A percentile compares a stretch with the other conserved stretches of the same genome.
Conservation (phyloP, 2,329 filamentous ascomycete genomes). For the Xylariaceae sp. region DNA sequence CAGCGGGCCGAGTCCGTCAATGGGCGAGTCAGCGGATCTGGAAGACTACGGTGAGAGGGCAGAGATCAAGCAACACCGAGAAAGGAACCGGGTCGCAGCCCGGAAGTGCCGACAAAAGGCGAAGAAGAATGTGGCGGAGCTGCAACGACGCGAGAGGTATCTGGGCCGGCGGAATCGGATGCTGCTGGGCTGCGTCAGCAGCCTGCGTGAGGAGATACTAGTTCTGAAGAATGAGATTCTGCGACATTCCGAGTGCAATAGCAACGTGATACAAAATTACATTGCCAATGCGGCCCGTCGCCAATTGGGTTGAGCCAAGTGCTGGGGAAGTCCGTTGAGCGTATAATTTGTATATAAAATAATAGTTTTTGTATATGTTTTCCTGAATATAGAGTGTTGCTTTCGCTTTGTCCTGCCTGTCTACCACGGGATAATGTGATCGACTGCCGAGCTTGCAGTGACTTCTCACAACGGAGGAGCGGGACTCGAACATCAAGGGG, state of each 20-base stretch:
- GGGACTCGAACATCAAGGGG: neutral
- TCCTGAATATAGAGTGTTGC: neutral
- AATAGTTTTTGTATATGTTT: neutral
- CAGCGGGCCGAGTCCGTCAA: neutral
- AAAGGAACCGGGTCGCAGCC: conserved; percentile 28
- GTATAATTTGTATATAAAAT: neutral
- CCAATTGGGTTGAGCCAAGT: conserved; percentile 5
- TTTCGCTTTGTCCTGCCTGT: neutral
- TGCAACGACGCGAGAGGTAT: conserved; percentile 25
- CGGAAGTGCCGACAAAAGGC: conserved; percentile 30
- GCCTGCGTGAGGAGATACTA: conserved; percentile 26
- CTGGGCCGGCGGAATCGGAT: conserved; percentile 23
- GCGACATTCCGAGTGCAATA: conserved; percentile 27
- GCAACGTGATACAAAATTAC: conserved; percentile 30
- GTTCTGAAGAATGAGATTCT: conserved; percentile 30
- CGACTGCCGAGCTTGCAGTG: neutral
- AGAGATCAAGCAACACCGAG: conserved; percentile 22
- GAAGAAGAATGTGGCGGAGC: conserved; percentile 19
- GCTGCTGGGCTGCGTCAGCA: conserved; percentile 19
- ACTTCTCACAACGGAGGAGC: neutral
- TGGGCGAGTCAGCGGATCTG: neutral
- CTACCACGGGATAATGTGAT: neutral
- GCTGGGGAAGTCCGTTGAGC: neutral
- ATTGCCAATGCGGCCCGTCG: conserved; percentile 26
- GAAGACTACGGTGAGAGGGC: neutral